These are phyloP conservation scores for Scedosporium boydii DNA, from an alignment of 2,329 filamentous ascomycete genomes.

Conservation along the genomic window DNA sequence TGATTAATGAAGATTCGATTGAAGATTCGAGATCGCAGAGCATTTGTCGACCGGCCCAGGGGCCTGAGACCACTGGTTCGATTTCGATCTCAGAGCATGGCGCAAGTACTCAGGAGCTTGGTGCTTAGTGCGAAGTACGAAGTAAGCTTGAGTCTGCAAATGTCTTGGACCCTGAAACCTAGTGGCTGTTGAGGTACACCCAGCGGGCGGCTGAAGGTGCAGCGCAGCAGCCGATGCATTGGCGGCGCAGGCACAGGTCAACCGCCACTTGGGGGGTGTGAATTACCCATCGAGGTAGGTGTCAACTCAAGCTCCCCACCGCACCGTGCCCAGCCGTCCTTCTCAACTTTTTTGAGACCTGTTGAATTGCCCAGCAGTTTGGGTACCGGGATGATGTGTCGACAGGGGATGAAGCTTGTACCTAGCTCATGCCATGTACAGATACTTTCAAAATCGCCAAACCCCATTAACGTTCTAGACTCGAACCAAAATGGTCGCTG, in stretches of 20 bases:
- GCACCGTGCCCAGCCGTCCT: neutral
- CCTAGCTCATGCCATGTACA: neutral
- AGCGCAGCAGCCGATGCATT: neutral
- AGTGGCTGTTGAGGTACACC: neutral
- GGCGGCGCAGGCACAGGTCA: neutral
- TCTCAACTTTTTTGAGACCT: constrained; percentile 7
- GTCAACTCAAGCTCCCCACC: neutral
- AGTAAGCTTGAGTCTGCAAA: neutral
- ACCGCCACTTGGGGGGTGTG: neutral
- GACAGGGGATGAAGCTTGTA: constrained; percentile 1
- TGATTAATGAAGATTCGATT: neutral
- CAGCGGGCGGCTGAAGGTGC: too few species aligned
- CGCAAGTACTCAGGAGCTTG: neutral
- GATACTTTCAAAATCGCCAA: neutral
- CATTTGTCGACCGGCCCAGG: too few species aligned
- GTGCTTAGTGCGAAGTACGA: too few species aligned
- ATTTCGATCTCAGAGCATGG: neutral
- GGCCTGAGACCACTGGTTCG: too few species aligned
- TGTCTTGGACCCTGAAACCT: neutral
- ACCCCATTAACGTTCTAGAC: neutral
- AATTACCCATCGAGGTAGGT: neutral
- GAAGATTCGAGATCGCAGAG: neutral
- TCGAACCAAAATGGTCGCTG: neutral
- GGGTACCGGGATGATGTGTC: constrained; percentile 1
- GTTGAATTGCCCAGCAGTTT: constrained; percentile 5